Evolutionary conservation across 352 stramenopile species (phyloP).

Genomic region (Blastocystis sp.): DNA sequence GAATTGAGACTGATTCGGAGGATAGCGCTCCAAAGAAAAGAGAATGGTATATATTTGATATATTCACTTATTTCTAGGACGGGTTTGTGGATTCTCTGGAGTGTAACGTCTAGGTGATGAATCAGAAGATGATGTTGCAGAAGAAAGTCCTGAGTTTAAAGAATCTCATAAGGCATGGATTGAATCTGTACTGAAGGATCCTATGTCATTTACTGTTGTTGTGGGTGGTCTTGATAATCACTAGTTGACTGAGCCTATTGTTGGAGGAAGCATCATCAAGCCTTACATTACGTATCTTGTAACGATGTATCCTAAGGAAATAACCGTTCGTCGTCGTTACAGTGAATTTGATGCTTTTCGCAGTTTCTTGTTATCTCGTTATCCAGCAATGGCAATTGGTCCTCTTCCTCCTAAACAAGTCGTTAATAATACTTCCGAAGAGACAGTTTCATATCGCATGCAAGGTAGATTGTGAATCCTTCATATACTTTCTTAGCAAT

Average conservation of each 20-base stretch:
- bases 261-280: not conserved
- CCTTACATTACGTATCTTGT: constrained; percentile 57
- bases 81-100: not conserved
- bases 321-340: constrained; percentile 50
- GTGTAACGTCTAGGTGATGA: constrained; percentile 10
- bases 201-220: constrained; percentile 43
- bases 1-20: not conserved
- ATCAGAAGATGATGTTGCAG: constrained; percentile 29
- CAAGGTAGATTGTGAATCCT: not conserved
- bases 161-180: constrained; percentile 50
- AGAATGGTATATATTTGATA: not conserved
- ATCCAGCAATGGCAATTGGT: constrained; percentile 36
- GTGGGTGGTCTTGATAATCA: not conserved
- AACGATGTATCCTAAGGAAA: constrained; percentile 18
- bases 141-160: constrained; percentile 44
- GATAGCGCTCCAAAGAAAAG: constrained; percentile 5
- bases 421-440: constrained; percentile 51
- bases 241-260: constrained; percentile 30
- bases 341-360: constrained; percentile 48
- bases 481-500: not conserved
- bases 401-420: constrained; percentile 58
- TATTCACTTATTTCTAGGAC: not conserved
- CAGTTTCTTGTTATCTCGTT: constrained; percentile 5
- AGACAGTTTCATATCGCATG: constrained; percentile 51
- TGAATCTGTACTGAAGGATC: constrained; percentile 33